Conservation (phyloP, 2,329 filamentous ascomycete species). For the Penicillium sumatraense region DNA sequence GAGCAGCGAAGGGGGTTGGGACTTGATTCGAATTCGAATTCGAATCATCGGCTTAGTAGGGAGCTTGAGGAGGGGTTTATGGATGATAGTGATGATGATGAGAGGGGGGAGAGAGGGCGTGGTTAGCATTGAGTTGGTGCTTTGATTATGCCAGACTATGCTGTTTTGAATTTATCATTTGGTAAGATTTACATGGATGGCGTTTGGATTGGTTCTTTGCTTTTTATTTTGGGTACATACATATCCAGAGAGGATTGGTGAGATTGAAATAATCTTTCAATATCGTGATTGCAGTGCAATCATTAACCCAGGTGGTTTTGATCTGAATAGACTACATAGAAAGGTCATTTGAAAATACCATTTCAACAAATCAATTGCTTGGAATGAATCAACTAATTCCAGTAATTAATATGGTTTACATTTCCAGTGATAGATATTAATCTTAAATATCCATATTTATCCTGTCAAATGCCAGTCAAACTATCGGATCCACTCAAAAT, state of each 20-base stretch:
- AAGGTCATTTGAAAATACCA: too few species aligned
- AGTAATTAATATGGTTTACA: too few species aligned
- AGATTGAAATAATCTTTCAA: too few species aligned
- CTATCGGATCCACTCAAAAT: not conserved
- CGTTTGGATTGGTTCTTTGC: too few species aligned
- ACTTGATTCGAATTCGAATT: constrained; percentile 40
- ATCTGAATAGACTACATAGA: too few species aligned
- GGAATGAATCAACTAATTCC: too few species aligned
- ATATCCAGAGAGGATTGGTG: not conserved
- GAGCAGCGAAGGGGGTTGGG: constrained; percentile 49
- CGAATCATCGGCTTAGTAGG: constrained; percentile 71
- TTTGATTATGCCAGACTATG: not conserved
- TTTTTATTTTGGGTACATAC: not conserved
- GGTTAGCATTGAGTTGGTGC: constrained; percentile 19
- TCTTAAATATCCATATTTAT: not conserved
- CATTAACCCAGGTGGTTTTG: too few species aligned
- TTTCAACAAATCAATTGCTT: too few species aligned
- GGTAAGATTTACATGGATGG: too few species aligned
- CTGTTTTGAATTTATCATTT: constrained; percentile 6
- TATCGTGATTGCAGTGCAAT: too few species aligned
- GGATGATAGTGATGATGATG: constrained; percentile 73
- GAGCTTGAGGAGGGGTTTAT: constrained; percentile 78
- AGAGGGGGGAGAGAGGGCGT: constrained; percentile 42
- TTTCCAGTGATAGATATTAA: not conserved
- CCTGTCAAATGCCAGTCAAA: not conserved